Percentiles rank a stretch among this genome's conserved stretches.
These are phyloP conservation scores for Xylaria castorea DNA, from an alignment of 495 filamentous ascomycete genomes.

Conservation along the genomic window DNA sequence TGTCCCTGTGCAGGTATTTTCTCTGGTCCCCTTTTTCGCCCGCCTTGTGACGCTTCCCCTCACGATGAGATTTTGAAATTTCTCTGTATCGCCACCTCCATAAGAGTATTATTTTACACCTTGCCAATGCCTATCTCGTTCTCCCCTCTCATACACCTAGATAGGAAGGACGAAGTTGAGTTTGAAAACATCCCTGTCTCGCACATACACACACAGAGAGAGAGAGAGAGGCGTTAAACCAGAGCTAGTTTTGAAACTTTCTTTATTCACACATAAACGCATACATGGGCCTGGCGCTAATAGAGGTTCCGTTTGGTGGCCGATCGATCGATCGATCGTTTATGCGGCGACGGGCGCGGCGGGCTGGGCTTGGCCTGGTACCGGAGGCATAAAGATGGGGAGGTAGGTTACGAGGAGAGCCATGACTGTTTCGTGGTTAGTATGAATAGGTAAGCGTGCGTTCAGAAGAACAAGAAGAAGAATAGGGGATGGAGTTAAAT, in stretches of 20 bases:
- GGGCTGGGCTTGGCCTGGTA: conserved; percentile 36
- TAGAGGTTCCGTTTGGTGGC: background rate
- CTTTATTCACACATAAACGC: background rate
- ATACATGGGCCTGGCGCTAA: background rate
- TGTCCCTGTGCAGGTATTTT: background rate
- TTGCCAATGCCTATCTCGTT: background rate
- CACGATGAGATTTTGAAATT: background rate
- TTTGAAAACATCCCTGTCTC: background rate
- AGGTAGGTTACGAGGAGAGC: conserved; percentile 82
- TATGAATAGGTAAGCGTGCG: background rate
- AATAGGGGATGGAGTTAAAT: background rate
- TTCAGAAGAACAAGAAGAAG: background rate
- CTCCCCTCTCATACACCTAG: background rate
- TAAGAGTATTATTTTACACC: background rate
- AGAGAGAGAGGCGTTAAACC: background rate
- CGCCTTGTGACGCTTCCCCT: background rate
- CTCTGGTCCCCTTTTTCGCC: background rate
- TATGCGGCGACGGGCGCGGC: conserved; percentile 30
- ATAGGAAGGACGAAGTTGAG: background rate
- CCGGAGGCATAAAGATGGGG: conserved; percentile 79
- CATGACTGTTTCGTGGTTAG: conserved; percentile 63
- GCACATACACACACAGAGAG: background rate
- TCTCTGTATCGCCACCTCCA: background rate
- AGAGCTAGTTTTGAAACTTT: background rate
- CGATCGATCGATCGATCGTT: background rate